Base-by-base conservation (phyloP, 768 basidiomycete species). In the Boletus reticulatus region DNA sequence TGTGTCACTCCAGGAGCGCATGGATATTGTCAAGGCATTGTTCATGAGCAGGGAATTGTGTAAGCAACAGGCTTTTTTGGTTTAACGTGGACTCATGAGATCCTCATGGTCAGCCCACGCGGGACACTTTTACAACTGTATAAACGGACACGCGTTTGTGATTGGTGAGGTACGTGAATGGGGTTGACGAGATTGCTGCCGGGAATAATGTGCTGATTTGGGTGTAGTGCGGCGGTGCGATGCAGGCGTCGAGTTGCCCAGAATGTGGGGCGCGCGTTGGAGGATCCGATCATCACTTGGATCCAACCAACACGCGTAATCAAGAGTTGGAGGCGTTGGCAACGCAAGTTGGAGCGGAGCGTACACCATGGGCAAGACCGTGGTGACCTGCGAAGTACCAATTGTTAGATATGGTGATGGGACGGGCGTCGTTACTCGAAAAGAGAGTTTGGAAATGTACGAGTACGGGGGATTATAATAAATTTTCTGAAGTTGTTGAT, bases 61-160 rank as follows among this genome's bases (percentile, higher is more conserved):
- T 83, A 56, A 73, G 48, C 5, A 20, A 22, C 1, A 17, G n/a
- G 6, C 13, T 17, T 12, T 12, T 8, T 9, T 0, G 1, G 27
- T 27, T 8, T 27, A 16, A 52, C 0, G 6, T 4, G 3, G 14
- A 14, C 43, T 57, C 17, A 55, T 50, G 20, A 14, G 58, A 27
- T 8, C 27, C 27, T 1, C 6, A 8, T 27, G 27, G 27, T 17
- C 29, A 76, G 77, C 69, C 10, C 70, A 72, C 8, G 68, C 73
- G 4, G 78, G 78, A 0, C 80, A 80, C 60, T 81, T 76, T 55
- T 80, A 78, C 53, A 76, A 73, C 17, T 83, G 82, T 53, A 76
- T 71, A 0, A 85, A 86, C 48, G 86, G 86, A 0, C 86, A 88
- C 59, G 74, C 78, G 0, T 87, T 82, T 52, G 79, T 83, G 2